Conservation (phyloP, 805 yeast species). For the Candida orba region DNA sequence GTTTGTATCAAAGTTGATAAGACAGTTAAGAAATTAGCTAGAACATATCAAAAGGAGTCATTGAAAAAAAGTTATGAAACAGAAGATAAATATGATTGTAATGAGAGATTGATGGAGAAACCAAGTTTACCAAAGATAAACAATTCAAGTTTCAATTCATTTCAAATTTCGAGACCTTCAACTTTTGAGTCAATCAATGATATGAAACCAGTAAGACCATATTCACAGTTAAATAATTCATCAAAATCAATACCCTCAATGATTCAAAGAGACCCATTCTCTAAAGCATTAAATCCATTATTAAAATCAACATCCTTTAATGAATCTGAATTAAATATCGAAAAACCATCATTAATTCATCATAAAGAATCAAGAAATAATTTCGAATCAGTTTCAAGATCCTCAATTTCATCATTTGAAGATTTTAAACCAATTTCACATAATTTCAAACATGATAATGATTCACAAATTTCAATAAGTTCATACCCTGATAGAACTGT, state of each 20-base stretch:
- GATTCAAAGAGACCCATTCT: not conserved
- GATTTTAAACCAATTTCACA: no score
- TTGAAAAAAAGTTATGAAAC: constrained; percentile 15
- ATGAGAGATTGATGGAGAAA: not conserved
- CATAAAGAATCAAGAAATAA: not conserved
- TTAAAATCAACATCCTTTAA: no score
- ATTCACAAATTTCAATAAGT: not conserved
- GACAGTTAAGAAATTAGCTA: constrained; percentile 46
- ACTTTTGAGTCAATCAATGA: constrained; percentile 5
- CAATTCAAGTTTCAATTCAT: not conserved
- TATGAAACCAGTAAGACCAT: constrained; percentile 1
- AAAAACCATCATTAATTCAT: constrained; percentile 4
- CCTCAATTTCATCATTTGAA: no score
- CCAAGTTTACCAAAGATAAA: constrained; percentile 8
- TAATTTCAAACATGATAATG: not conserved
- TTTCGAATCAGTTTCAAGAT: not conserved
- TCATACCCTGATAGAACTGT: not conserved
- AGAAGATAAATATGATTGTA: not conserved
- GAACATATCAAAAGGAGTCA: constrained; percentile 28
- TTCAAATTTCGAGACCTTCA: not conserved
- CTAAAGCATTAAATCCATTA: no score
- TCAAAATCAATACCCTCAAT: not conserved
- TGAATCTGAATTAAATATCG: not conserved
- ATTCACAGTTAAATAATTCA: constrained; percentile 4
- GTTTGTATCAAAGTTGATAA: constrained; percentile 55